Percentiles rank a stretch among this genome's conserved stretches.
Conservation (phyloP, 2,329 filamentous ascomycete genomes). For the Talaromyces funiculosus region DNA sequence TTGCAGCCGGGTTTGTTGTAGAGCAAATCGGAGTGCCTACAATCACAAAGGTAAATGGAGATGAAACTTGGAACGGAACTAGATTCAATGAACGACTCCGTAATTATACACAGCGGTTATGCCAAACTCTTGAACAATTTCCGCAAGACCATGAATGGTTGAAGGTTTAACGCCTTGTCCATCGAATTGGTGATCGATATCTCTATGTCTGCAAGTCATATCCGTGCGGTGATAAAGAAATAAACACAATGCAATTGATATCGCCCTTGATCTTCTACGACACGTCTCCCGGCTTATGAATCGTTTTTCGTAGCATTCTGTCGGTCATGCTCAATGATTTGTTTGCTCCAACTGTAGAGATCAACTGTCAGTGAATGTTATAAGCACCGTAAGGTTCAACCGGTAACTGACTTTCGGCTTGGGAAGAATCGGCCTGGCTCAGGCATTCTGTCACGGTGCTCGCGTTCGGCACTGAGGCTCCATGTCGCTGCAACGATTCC, state of each 20-base stretch:
- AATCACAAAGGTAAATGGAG: slow-evolving; percentile 27
- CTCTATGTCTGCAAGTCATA: slow-evolving; percentile 34
- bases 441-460: slow-evolving; percentile 69
- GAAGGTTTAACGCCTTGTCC: slow-evolving; percentile 26
- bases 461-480: slow-evolving; percentile 67
- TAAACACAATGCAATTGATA: slow-evolving; percentile 18
- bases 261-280: slow-evolving; percentile 12
- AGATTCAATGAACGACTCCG: slow-evolving; percentile 41
- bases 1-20: slow-evolving; percentile 87
- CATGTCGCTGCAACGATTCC: slow-evolving; percentile 64
- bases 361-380: slow-evolving; percentile 13
- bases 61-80: slow-evolving; percentile 42
- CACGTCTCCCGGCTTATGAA: slow-evolving; percentile 25
- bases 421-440: slow-evolving; percentile 73
- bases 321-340: slow-evolving; percentile 64
- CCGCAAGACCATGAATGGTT: slow-evolving; percentile 28
- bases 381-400: slow-evolving; percentile 7
- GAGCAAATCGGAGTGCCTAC: slow-evolving; percentile 83
- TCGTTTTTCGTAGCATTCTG: slow-evolving; percentile 41
- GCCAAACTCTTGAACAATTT: slow-evolving; percentile 35
- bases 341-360: slow-evolving; percentile 59
- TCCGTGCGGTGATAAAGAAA: slow-evolving; percentile 15
- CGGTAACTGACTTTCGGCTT: slow-evolving; percentile 66
- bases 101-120: slow-evolving; percentile 40
- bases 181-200: slow-evolving; percentile 29